Base-by-base conservation (phyloP, 73 alveolate species). In the Loxodes magnus region DNA sequence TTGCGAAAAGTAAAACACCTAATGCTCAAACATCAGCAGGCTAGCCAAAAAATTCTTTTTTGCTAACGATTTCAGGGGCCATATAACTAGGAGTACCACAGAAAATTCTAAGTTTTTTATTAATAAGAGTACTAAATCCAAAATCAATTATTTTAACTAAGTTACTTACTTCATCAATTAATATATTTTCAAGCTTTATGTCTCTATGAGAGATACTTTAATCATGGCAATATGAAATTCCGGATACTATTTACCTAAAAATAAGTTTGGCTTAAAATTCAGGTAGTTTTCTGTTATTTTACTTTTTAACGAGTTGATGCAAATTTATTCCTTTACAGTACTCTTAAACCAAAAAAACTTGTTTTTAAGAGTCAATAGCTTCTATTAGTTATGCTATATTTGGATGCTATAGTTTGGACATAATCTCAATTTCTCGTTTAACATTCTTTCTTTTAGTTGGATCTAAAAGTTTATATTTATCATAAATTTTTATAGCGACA, bases 1-100 rank as follows among this genome's bases (percentile, higher is more conserved):
- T 15, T 5, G 61, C 79, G 30, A 49, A 65, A 4, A 55, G 51
- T 22, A 65, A 35, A 5, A 65, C 79, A 3, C 79, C 79, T 15
- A 54, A 37, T 5, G 79, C 79, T 71, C 79, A 65, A 58, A 65
- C 52, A 36, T 65, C 79, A 0, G 71, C 70, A 0, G 79, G 79
- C 21, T 56, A 57, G 16, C 79, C 79, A 14, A 41, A 65, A 36
- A 56, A 65, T 33, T 65, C 79, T 4, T 54, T 26, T 35, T 65
- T 43, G 3, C 27, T 26, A 2, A 65, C 87, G 15, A 88, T 71
- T 67, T 88, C 98, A 0, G 98, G 98, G 3, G 98, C 84, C 98
- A 88, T 88, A 58, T 88, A 88, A 12, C 87, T 60, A 3, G 95
- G 94, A 17, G 98, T 88, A 4, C 98, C 98, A 57, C 79, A 65